Conservation (phyloP, 352 stramenopile genomes). For the Globisporangium ultimum region DNA sequence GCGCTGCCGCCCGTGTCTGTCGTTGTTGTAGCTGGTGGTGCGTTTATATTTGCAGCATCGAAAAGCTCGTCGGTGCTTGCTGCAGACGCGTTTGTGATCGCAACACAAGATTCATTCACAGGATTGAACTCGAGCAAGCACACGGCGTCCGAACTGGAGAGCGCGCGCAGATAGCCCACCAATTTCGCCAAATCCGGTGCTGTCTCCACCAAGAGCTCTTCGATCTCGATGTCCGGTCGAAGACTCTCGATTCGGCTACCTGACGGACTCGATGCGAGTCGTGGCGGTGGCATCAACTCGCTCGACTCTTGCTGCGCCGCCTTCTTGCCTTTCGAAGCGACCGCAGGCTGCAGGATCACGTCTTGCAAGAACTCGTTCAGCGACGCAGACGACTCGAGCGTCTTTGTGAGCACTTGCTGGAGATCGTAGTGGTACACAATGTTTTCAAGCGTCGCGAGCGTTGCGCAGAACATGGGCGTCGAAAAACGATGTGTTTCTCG, state of each 20-base stretch:
- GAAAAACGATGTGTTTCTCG: slow-evolving; percentile 36
- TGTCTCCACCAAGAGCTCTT: slow-evolving; percentile 27
- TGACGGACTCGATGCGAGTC: background rate
- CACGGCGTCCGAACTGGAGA: slow-evolving; percentile 30
- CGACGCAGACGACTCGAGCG: slow-evolving; percentile 22
- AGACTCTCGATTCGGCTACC: slow-evolving; percentile 13
- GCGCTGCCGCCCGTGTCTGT: background rate
- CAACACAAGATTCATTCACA: slow-evolving; percentile 33
- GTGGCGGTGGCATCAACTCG: no score
- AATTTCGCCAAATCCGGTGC: slow-evolving; percentile 34
- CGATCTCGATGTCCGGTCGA: slow-evolving; percentile 23
- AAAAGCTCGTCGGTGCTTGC: slow-evolving; percentile 1
- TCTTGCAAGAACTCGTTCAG: slow-evolving; percentile 40
- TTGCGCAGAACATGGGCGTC: slow-evolving; percentile 47
- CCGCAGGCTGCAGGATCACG: slow-evolving; percentile 12
- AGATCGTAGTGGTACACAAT: slow-evolving; percentile 65
- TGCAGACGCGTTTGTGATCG: slow-evolving; percentile 21
- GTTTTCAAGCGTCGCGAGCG: slow-evolving; percentile 62
- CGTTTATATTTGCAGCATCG: slow-evolving; percentile 7
- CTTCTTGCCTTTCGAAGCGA: slow-evolving; percentile 1
- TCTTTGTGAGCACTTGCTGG: slow-evolving; percentile 29
- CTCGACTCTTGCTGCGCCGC: slow-evolving; percentile 5
- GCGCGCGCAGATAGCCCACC: slow-evolving; percentile 18
- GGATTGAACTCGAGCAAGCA: slow-evolving; percentile 48
- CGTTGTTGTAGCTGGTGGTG: slow-evolving; percentile 2